Conservation (phyloP, 345 rosid species). For the Hevea brasiliensis region DNA sequence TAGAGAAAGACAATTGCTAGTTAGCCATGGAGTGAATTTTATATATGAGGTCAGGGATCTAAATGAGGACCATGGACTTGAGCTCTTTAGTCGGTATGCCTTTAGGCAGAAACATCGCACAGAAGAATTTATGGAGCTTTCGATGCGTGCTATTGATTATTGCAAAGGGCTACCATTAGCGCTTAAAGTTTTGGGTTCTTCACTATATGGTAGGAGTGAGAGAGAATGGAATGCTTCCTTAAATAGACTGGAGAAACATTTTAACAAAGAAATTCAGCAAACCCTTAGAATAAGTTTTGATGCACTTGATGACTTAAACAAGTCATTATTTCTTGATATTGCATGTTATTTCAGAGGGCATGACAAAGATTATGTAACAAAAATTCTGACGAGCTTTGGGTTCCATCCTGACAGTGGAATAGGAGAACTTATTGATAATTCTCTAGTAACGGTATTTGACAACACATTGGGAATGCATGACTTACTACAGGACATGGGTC, state of each 20-base stretch:
- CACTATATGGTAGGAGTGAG: conserved; percentile 3
- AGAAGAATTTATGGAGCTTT: conserved; percentile 6
- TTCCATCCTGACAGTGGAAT: not conserved
- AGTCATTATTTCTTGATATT: conserved; percentile 19
- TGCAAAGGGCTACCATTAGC: conserved; percentile 10
- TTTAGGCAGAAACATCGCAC: conserved; percentile 12
- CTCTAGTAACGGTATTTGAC: not conserved
- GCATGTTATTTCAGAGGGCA: conserved; percentile 25
- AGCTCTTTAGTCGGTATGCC: conserved; percentile 16
- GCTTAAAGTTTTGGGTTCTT: conserved; percentile 14
- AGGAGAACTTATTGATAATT: conserved; percentile 5
- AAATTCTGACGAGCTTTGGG: conserved; percentile 7
- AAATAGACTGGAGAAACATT: conserved; percentile 4
- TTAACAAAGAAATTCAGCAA: conserved; percentile 11
- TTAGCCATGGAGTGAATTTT: conserved; percentile 14
- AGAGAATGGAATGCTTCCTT: conserved; percentile 4
- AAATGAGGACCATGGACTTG: conserved; percentile 19
- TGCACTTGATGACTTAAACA: conserved; percentile 1
- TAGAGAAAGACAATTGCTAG: conserved; percentile 15
- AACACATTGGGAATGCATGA: conserved; percentile 9
- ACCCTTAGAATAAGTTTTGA: conserved; percentile 15
- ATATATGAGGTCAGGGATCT: conserved; percentile 13
- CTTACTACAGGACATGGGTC: conserved; percentile 20
- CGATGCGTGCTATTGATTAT: conserved; percentile 11
- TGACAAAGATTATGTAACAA: not conserved